phyloP scores from a whole-genome alignment of 768 basidiomycete species.

The Termitomyces sp. region DNA sequence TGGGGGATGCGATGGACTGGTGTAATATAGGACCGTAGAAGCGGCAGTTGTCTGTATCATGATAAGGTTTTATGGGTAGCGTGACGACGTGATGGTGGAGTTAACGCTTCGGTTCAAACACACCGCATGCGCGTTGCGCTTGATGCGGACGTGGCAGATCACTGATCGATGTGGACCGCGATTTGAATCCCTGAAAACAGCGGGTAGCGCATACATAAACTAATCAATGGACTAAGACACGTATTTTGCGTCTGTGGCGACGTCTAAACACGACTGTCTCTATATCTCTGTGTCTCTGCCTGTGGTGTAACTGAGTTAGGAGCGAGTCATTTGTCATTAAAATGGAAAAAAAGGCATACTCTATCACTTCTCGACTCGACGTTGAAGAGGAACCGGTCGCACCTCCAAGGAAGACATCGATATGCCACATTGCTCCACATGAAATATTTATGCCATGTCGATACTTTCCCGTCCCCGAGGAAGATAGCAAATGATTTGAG shows the following conservation, averaged over 20 bases:
- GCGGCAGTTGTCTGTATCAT: too few relatives aligned
- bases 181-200: background rate
- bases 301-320: background rate
- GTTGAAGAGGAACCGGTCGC: background rate
- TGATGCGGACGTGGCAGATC: background rate
- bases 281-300: too few relatives aligned
- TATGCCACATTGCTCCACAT: background rate
- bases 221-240: background rate
- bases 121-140: background rate
- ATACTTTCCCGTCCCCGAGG: background rate
- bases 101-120: background rate
- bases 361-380: background rate
- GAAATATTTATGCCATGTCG: background rate
- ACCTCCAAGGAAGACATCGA: background rate
- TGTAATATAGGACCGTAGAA: background rate
- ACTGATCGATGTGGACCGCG: background rate
- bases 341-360: background rate
- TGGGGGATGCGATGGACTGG: background rate
- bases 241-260: background rate
- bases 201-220: background rate
- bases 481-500: background rate
- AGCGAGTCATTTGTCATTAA: background rate
- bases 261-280: background rate
- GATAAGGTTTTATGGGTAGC: background rate
- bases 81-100: background rate